Evolutionary conservation across 352 stramenopile genomes (phyloP), one percentile per base, ranked within the genome.

Genomic region (Globisporangium iwayamae): DNA sequence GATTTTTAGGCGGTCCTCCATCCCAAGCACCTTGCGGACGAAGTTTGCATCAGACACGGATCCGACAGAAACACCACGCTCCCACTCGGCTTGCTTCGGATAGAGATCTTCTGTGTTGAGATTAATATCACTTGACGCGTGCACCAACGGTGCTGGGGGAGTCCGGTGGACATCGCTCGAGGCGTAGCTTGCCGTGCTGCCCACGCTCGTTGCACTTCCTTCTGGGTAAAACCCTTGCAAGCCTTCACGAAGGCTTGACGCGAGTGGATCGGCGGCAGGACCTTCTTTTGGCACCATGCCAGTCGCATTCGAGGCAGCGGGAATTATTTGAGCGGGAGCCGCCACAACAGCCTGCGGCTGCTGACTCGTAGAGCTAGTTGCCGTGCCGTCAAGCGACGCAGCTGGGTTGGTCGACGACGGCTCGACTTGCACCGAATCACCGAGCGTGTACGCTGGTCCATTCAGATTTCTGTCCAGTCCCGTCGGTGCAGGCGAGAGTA

Each of bases 1-100:
- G 14, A 88, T 73, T 56, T 85, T 91, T 57, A 89, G 64, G 20
- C 74, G 73, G 38, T 91, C 82, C 68, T 91, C 82, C 46, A 88
- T 73, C 25, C 78, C 70, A n/a, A 85, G 74, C 30, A 90, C 81
- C 56, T 85, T 78, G 22, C 85, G 79, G 25, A 84, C 72, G 56
- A 82, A 88, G 10, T 70, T 65, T 20, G 80, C 67, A 68, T 91
- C 83, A 1, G 71, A 65, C 0, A 82, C 62, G 18, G 80, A 87
- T 1, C 82, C 82, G 43, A 89, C 72, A 3, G 83, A 91, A 22
- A 90, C 75, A 8, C 81, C 81, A 56, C 83, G 79, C 43, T 78
- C 79, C 18, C 76, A 78, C 39, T 85, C 79, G 16, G 75, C 60
- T 20, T 81, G 70, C 56, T 65, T 78, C 2, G 78, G 62, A 32